phyloP scores from a whole-genome alignment of 257 asterid genomes.

The Verbena officinalis region DNA sequence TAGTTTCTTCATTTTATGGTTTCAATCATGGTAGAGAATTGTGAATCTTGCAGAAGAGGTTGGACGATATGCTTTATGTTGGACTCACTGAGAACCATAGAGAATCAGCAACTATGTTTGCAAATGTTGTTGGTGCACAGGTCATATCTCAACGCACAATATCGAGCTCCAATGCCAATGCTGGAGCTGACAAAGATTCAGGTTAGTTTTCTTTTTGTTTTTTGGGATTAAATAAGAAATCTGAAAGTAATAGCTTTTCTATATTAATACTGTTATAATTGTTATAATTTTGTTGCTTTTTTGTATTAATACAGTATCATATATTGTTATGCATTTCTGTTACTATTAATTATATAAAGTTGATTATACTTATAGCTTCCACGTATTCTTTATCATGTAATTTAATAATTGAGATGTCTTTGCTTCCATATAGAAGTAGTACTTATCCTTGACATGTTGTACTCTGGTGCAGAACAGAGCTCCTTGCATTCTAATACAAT shows the following conservation, averaged over 20 bases:
- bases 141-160: slow-evolving; percentile 69
- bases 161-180: slow-evolving; percentile 43
- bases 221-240: no score
- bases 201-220: slow-evolving; percentile 39
- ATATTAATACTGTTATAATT: no score
- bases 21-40: slow-evolving; percentile 40
- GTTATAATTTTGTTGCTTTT: no score
- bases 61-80: slow-evolving; percentile 85
- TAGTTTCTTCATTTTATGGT: slow-evolving; percentile 27
- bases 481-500: slow-evolving; percentile 32
- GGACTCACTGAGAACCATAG: slow-evolving; percentile 93
- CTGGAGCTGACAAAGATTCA: slow-evolving; percentile 39
- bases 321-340: no score
- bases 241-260: no score
- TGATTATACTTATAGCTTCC: slow-evolving; percentile 2
- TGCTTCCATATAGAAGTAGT: background rate
- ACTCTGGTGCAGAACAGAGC: slow-evolving; percentile 58
- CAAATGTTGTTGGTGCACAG: slow-evolving; percentile 90
- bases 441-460: slow-evolving; percentile 32
- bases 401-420: slow-evolving; percentile 16
- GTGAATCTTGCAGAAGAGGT: slow-evolving; percentile 81
- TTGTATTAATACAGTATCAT: no score
- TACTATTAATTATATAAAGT: background rate
- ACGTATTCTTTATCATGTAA: slow-evolving; percentile 13
- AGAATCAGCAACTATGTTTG: slow-evolving; percentile 92